Evolutionary conservation across 768 basidiomycete species (phyloP).

Genomic region (Amylocystis lapponica): DNA sequence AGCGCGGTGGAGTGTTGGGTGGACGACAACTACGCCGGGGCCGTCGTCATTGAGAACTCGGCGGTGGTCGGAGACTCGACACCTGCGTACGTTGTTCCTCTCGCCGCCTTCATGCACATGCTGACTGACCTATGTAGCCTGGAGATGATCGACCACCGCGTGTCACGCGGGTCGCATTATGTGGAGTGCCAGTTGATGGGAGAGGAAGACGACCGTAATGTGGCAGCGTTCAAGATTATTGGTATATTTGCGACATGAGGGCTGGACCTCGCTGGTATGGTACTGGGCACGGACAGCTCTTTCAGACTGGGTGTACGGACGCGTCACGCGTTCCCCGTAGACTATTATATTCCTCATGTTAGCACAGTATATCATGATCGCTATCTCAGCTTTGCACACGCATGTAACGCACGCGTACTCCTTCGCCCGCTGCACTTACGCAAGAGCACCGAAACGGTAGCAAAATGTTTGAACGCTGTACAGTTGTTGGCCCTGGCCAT

Average conservation of each 20-base stretch:
- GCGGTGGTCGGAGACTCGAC: slow-evolving; percentile 56
- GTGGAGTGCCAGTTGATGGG: slow-evolving; percentile 88
- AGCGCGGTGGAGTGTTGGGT: slow-evolving; percentile 91
- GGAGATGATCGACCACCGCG: slow-evolving; percentile 79
- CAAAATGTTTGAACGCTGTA: too few species aligned
- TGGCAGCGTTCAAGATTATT: slow-evolving; percentile 84
- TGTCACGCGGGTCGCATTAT: slow-evolving; percentile 85
- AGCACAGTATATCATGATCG: too few species aligned
- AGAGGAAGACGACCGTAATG: slow-evolving; percentile 69
- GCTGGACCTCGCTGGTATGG: not conserved
- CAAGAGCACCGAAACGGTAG: too few species aligned
- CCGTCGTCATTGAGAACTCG: slow-evolving; percentile 70
- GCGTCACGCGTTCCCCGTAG: too few species aligned
- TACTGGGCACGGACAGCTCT: too few species aligned
- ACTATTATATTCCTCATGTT: too few species aligned
- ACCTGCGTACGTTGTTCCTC: slow-evolving; percentile 50
- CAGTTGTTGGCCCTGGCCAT: too few species aligned
- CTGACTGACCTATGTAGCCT: slow-evolving; percentile 41
- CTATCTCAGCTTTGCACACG: too few species aligned
- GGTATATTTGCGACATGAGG: slow-evolving; percentile 82
- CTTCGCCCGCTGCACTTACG: too few species aligned
- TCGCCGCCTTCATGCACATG: not conserved
- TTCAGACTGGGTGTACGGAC: too few species aligned
- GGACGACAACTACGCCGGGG: slow-evolving; percentile 87
- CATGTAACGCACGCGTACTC: too few species aligned